A percentile compares a stretch with the other conserved stretches of the same genome.
Conservation (phyloP, 768 basidiomycete species). For the Brasilioporus rufonigricans region DNA sequence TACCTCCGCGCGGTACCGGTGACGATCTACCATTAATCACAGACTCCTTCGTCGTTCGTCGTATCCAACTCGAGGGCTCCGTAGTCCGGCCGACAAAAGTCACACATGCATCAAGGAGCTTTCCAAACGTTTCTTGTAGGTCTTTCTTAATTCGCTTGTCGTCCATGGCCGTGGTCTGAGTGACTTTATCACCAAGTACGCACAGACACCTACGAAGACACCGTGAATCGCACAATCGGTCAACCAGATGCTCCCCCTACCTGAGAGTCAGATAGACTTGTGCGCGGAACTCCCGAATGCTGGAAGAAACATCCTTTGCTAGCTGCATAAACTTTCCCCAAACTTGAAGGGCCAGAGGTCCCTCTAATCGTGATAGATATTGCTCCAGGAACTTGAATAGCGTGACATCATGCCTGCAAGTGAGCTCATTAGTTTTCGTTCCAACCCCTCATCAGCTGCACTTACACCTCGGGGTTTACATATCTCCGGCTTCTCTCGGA, state of each 20-base stretch:
- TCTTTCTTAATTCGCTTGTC: slow-evolving; percentile 87
- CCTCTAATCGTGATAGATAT: slow-evolving; percentile 81
- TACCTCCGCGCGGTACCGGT: slow-evolving; percentile 57
- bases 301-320: slow-evolving; percentile 71
- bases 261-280: slow-evolving; percentile 72
- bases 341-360: slow-evolving; percentile 89
- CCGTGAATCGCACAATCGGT: slow-evolving; percentile 10
- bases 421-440: slow-evolving; percentile 1
- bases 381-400: slow-evolving; percentile 88
- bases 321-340: slow-evolving; percentile 80
- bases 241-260: slow-evolving; percentile 39
- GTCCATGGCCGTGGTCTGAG: slow-evolving; percentile 88
- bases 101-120: slow-evolving; percentile 79
- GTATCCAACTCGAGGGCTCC: slow-evolving; percentile 80
- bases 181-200: slow-evolving; percentile 78
- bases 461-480: slow-evolving; percentile 67
- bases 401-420: slow-evolving; percentile 61
- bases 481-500: slow-evolving; percentile 62
- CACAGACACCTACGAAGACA: slow-evolving; percentile 58
- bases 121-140: slow-evolving; percentile 86
- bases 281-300: slow-evolving; percentile 63
- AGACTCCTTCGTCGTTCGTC: slow-evolving; percentile 63
- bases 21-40: slow-evolving; percentile 71
- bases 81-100: slow-evolving; percentile 67
- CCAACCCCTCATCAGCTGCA: slow-evolving; percentile 2